Evolutionary conservation across 202 grass and related monocot species (phyloP), one percentile per base, ranked within the genome.

Genomic region (Digitaria exilis): DNA sequence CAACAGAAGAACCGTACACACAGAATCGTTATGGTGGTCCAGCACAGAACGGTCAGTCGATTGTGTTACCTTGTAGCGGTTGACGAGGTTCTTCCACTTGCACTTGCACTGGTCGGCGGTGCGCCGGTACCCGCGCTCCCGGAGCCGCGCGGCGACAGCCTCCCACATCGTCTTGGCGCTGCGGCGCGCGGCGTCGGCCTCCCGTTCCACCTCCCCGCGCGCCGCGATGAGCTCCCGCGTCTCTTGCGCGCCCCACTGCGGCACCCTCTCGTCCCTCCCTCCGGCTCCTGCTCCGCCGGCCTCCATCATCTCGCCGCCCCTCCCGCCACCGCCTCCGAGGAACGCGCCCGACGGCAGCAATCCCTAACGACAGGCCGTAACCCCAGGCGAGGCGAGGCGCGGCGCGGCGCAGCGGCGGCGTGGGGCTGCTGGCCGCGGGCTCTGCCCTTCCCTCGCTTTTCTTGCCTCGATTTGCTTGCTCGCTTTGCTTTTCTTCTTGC

Each of bases 21-120:
- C 51, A 25, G 42, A 70, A 35, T 62, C 13, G 50, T 51, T 75
- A n/a, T 16, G 45, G 35, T 50, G 9, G 72, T 31, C 25, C 63
- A 49, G 35, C 45, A 39, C 18, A 19, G 15, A 83, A 61, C 21
- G 16, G 44, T 34, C 58, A 80, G 42, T 74, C 35, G 43, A 44
- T 17, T 22, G 55, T 1, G 19, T 32, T 80, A 84, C 96, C 96
- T 98, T 98, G 84, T 98, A 98, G 7, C 89, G 78, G 84, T 96
- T 98, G 61, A 92, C 81, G 78, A 98, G 93, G 83, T 96, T 96
- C 89, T 96, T 96, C 96, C 96, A 98, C 72, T 98, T 98, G 96
- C 93, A 98, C 87, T 98, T 98, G 87, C 96, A 98, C 87, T 98
- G 96, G 13, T 98, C 93, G 39, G 93, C 64, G 43, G 91, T 94